Evolutionary conservation across 1,139 yeast species (phyloP), one percentile per base, ranked within the genome.

Genomic region (Candida dubliniensis): DNA sequence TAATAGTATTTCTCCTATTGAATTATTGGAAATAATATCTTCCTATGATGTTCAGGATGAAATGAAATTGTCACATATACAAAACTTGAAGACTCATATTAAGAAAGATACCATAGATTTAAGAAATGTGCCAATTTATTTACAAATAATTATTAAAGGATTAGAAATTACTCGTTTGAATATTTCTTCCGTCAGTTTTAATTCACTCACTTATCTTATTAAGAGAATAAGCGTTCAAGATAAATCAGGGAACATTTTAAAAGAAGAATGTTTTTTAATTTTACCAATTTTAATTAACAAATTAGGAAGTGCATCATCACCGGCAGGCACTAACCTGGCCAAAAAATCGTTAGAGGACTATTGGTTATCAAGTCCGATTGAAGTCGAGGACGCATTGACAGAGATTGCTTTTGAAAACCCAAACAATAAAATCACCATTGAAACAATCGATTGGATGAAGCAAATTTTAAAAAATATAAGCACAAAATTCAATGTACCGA

Each of bases 151-250:
- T 36, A 63, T 76, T 11, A 53, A 68, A 8, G 82, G 81, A 1
- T 67, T 71, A 35, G 69, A 72, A 45, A 63, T 73, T 1, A 57
- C 63, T 3, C 76, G 74, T 38, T 48, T 63, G 25, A 66, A 72
- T n/a, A 67, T 82, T 23, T 69, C 71, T 48, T 57, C 73, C 0
- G 56, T 71, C 33, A 76, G 86, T 1, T 87, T 87, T 58, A 81
- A 88, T 11, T 77, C 89, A 9, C 63, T 87, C 9, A 85, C 91
- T 47, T 93, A 89, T 58, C 66, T 89, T 39, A 79, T 87, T 26
- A 87, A 87, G 54, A 71, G 96, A 14, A 81, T 87, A 2, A 81
- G 87, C 42, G 80, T 84, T 62, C 96, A 88, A 64, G 84, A 86
- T 51, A 51, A 52, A 27, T 73, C 81, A 1, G 71, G 74, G 1